Evolutionary conservation across 2,329 filamentous ascomycete species (phyloP).

Genomic region (Capronia epimyces): DNA sequence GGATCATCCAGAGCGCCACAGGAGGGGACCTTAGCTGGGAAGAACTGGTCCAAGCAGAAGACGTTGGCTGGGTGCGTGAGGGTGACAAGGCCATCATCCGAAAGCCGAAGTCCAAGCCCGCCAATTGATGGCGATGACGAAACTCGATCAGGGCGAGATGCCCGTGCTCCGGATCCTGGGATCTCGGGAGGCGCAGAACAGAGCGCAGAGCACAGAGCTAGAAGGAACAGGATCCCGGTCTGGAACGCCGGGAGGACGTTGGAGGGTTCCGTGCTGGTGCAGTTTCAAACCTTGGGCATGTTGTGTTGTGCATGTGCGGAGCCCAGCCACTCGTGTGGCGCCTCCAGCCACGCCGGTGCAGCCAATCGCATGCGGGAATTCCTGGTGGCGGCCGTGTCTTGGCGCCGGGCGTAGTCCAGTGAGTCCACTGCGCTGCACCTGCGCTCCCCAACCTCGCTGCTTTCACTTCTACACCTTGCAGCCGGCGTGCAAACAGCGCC

Average conservation of each 20-base stretch:
- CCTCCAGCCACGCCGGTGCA: slow-evolving; percentile 14
- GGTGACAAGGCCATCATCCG: slow-evolving; percentile 71
- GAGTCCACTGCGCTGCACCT: slow-evolving; percentile 1
- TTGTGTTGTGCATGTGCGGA: slow-evolving; percentile 1
- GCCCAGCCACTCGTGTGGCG: slow-evolving; percentile 20
- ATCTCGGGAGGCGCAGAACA: neutral
- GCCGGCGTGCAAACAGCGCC: slow-evolving; percentile 3
- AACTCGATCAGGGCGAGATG: neutral
- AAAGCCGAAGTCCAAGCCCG: slow-evolving; percentile 37
- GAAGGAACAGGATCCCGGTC: neutral
- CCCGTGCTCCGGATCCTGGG: neutral
- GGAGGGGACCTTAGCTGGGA: slow-evolving; percentile 57
- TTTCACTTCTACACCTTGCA: slow-evolving; percentile 3
- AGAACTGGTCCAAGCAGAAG: slow-evolving; percentile 60
- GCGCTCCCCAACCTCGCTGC: slow-evolving; percentile 14
- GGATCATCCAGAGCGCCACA: slow-evolving; percentile 52
- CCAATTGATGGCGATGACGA: neutral
- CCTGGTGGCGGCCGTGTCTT: slow-evolving; percentile 1
- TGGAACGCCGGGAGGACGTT: slow-evolving; percentile 2
- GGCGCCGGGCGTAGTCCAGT: neutral
- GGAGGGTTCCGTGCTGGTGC: neutral
- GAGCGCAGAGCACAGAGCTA: neutral
- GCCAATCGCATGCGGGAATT: slow-evolving; percentile 12
- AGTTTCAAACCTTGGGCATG: neutral
- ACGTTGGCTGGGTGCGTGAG: slow-evolving; percentile 79